Evolutionary conservation across 306 rosid species (phyloP), one percentile per base, ranked within the genome.

Genomic region (Erythrophleum fordii): DNA sequence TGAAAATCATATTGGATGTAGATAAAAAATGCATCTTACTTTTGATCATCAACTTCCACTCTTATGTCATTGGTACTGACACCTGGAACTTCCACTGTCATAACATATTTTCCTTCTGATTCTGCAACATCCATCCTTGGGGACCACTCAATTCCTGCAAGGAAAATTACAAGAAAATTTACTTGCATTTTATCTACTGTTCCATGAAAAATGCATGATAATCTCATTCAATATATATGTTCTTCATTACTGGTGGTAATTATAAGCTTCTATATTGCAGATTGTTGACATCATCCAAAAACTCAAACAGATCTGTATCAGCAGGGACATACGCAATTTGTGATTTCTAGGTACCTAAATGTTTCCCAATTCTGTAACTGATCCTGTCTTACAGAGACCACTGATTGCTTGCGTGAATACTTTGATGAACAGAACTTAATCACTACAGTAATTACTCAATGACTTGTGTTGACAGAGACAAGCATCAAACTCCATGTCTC

Each of bases 111-210:
- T 77, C 88, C 68, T 59, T 86, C 87, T 28, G 91, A 86, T 83
- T 93, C 97, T 60, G 90, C 94, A 69, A 93, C 84, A 84, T 93
- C 94, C 90, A 90, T 90, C 82, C 93, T 91, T 18, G 98, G 98
- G 10, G 90, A 88, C 94, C 94, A 89, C 75, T 81, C 92, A 42
- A 52, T 75, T 61, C 90, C 97, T 91, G 74, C 68, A 51, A 9
- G 16, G 8, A 70, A 16, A 34, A 14, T 76, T 34, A 74, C 31
- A 74, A 61, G 77, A 68, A 51, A 72, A 58, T 45, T 67, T 31
- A 52, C 31, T 45, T 49, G 18, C 22, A 62, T 76, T 25, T 55
- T 28, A 66, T 37, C 16, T 67, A 22, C 22, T 5, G 8, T 41
- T 8, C 45, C 52, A 67, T 18, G 66, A 53, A 52, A 52, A 73